These are phyloP conservation scores for Acer campestre DNA, from an alignment of 345 rosid species.

Conservation along the genomic window DNA sequence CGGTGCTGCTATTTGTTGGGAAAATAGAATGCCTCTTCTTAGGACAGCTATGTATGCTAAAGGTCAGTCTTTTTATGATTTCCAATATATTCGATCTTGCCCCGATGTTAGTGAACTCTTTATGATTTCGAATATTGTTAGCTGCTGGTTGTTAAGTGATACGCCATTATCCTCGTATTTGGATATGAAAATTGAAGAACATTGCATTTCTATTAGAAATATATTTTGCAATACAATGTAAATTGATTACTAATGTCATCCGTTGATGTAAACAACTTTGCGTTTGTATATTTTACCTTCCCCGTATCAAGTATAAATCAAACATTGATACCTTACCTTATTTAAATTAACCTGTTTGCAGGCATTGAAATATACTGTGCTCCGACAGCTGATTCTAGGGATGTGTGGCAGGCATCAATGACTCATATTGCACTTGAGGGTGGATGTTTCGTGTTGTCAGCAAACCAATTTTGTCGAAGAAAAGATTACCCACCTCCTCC, in stretches of 20 bases:
- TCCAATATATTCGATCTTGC: too few species aligned
- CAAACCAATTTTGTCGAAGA: slow-evolving; percentile 86
- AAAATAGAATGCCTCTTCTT: slow-evolving; percentile 90
- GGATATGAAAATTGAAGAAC: neutral
- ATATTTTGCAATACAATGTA: neutral
- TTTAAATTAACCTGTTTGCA: slow-evolving; percentile 26
- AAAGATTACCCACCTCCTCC: slow-evolving; percentile 95
- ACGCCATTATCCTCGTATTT: neutral
- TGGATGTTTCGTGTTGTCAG: slow-evolving; percentile 88
- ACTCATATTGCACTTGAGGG: slow-evolving; percentile 97
- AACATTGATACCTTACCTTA: neutral
- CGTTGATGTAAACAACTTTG: neutral
- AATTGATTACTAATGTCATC: neutral
- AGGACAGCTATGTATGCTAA: slow-evolving; percentile 92
- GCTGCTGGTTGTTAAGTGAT: neutral
- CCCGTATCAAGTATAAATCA: too few species aligned
- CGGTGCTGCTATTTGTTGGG: slow-evolving; percentile 96
- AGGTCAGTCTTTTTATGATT: slow-evolving; percentile 43
- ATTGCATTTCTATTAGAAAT: neutral
- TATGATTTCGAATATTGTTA: neutral
- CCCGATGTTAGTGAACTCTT: neutral
- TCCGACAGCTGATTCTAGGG: slow-evolving; percentile 92
- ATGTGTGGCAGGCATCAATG: slow-evolving; percentile 84
- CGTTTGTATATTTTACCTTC: neutral
- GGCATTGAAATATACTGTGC: slow-evolving; percentile 95